Percentiles rank a stretch among this genome's conserved stretches.
Conservation (phyloP, 2,329 filamentous ascomycete species). For the Cladosporium velox region DNA sequence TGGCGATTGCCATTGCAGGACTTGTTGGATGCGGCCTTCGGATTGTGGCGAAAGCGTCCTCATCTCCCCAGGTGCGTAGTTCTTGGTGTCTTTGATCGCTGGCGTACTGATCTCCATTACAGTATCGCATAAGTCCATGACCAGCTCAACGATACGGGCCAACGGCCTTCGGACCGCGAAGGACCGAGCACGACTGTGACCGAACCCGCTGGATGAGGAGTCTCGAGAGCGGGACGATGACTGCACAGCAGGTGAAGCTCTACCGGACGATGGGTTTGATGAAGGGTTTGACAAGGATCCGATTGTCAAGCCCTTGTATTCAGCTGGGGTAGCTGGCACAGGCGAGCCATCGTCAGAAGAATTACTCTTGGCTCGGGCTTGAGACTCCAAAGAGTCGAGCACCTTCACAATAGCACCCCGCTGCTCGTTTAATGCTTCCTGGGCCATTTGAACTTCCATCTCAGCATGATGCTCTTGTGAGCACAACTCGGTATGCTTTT, state of each 20-base stretch:
- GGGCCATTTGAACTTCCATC: constrained; percentile 95
- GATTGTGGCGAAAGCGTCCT: constrained; percentile 94
- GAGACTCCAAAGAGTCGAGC: constrained; percentile 83
- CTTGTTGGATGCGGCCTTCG: constrained; percentile 90
- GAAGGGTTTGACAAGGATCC: constrained; percentile 69
- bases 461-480: constrained; percentile 94
- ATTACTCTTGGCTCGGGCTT: constrained; percentile 62
- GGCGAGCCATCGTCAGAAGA: constrained; percentile 53
- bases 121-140: constrained; percentile 94
- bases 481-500: constrained; percentile 96
- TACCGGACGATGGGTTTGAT: constrained; percentile 66
- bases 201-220: constrained; percentile 65
- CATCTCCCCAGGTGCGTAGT: constrained; percentile 70
- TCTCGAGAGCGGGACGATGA: constrained; percentile 65
- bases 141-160: constrained; percentile 88
- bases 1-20: constrained; percentile 94
- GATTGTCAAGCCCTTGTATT: constrained; percentile 87
- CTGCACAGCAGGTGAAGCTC: constrained; percentile 68
- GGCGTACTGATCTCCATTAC: constrained; percentile 93
- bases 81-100: constrained; percentile 80
- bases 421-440: constrained; percentile 89
- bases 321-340: constrained; percentile 50
- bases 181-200: constrained; percentile 78
- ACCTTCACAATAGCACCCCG: constrained; percentile 93
- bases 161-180: constrained; percentile 90